Conservation (phyloP, 768 basidiomycete species). For the Leccinum rimulosum region DNA sequence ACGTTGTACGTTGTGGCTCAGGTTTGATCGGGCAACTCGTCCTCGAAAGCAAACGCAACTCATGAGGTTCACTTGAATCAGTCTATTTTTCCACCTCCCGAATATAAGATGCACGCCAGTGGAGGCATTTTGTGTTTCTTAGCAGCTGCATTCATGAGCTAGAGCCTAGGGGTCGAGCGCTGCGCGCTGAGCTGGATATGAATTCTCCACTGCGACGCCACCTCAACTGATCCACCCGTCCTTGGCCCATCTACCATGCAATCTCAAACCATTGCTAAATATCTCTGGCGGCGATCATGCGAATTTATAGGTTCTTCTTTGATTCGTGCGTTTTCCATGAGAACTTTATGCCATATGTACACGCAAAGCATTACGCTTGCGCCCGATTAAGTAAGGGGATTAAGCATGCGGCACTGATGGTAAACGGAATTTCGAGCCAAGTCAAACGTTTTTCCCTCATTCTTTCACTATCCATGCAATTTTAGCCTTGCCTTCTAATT, state of each 20-base stretch:
- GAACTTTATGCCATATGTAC: background rate
- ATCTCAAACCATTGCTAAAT: background rate
- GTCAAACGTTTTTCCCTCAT: too few species aligned
- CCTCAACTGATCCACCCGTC: background rate
- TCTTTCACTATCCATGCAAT: too few species aligned
- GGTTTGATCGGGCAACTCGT: constrained; percentile 1
- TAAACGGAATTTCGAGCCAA: too few species aligned
- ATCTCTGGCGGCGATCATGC: constrained; percentile 1
- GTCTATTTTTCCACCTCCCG: background rate
- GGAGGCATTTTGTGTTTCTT: background rate
- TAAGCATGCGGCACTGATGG: too few species aligned
- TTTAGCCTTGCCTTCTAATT: too few species aligned
- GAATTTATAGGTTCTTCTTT: background rate
- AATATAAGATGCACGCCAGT: background rate
- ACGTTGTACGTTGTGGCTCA: background rate
- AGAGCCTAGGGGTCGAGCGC: too few species aligned
- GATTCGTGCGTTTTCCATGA: background rate
- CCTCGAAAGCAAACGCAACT: too few species aligned
- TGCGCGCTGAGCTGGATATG: too few species aligned
- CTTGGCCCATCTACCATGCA: constrained; percentile 8
- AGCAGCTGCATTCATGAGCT: too few species aligned
- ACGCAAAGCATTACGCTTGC: background rate
- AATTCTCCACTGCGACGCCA: too few species aligned
- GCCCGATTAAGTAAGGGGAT: background rate
- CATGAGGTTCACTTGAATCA: too few species aligned